These are phyloP conservation scores for Penicillium decumbens DNA, from an alignment of 2,329 filamentous ascomycete species.

Conservation along the genomic window DNA sequence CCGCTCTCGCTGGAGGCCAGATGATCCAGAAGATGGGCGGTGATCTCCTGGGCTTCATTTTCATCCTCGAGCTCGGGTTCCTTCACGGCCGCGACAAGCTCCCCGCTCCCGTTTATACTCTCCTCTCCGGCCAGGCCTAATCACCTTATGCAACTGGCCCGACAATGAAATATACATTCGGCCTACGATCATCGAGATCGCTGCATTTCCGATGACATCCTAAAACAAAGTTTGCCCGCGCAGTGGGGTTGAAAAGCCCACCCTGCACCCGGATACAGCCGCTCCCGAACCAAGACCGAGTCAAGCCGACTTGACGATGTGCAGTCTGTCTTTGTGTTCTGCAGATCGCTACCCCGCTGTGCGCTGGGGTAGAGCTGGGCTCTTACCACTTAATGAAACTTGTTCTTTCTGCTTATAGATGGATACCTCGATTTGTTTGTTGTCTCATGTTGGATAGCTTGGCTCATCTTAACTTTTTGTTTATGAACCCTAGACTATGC, in stretches of 20 bases:
- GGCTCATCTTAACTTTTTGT: not conserved
- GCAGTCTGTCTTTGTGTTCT: constrained; percentile 1
- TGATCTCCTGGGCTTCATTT: constrained; percentile 80
- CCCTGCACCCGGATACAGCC: constrained; percentile 1
- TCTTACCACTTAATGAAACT: constrained; percentile 3
- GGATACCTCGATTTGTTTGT: constrained; percentile 13
- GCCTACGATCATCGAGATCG: constrained; percentile 9
- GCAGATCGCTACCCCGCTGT: not conserved
- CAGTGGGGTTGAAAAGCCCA: constrained; percentile 3
- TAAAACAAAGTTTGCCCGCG: constrained; percentile 1
- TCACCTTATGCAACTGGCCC: not conserved
- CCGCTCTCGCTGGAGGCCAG: constrained; percentile 78
- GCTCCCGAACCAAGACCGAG: not conserved
- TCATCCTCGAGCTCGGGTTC: constrained; percentile 92
- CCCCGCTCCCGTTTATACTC: constrained; percentile 73
- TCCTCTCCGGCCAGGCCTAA: constrained; percentile 62
- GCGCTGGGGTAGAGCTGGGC: constrained; percentile 12
- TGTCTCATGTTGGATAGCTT: not conserved
- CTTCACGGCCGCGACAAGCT: constrained; percentile 90
- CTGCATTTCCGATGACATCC: constrained; percentile 2
- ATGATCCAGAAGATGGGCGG: constrained; percentile 84
- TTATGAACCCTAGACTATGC: not conserved
- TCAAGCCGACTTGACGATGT: not conserved
- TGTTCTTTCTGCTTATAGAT: constrained; percentile 8
- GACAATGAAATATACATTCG: constrained; percentile 9